Percentiles rank a stretch among this genome's conserved stretches.
Conservation (phyloP, 2,329 filamentous ascomycete species). For the Cytospora schulzeri region DNA sequence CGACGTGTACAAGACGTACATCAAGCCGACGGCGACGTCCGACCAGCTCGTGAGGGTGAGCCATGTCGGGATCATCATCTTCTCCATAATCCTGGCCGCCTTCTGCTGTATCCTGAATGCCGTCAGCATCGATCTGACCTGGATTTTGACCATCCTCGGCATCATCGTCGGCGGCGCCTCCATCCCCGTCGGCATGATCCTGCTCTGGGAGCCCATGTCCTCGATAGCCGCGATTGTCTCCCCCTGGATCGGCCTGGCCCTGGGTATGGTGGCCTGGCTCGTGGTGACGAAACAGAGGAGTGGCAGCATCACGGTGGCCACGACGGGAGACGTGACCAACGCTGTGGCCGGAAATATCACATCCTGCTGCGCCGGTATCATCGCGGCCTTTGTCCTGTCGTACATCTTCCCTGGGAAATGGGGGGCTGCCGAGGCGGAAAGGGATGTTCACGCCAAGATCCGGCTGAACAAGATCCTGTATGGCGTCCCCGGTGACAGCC, state of each 20-base stretch:
- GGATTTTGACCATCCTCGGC: constrained; percentile 43
- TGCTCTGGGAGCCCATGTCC: constrained; percentile 43
- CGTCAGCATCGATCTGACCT: constrained; percentile 41
- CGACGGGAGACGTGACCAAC: constrained; percentile 41
- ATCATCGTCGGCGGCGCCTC: constrained; percentile 44
- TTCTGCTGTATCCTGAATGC: constrained; percentile 42
- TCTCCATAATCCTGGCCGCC: constrained; percentile 37
- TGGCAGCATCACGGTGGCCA: constrained; percentile 39
- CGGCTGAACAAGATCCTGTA: constrained; percentile 36
- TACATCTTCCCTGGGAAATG: constrained; percentile 38
- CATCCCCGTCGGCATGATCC: constrained; percentile 40
- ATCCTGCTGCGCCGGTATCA: constrained; percentile 38
- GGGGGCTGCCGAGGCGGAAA: constrained; percentile 28
- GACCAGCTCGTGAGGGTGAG: constrained; percentile 37
- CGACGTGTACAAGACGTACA: constrained; percentile 43
- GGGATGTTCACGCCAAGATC: constrained; percentile 31
- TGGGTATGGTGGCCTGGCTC: constrained; percentile 42
- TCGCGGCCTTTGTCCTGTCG: constrained; percentile 39
- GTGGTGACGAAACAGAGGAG: constrained; percentile 39
- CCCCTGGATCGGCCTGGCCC: constrained; percentile 39
- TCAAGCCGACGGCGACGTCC: constrained; percentile 38
- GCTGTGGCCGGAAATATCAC: constrained; percentile 43
- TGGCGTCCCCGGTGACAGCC: constrained; percentile 28
- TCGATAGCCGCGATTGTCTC: constrained; percentile 40
- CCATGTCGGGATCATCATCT: constrained; percentile 39